These are phyloP conservation scores for Fusarium sp. DNA, from an alignment of 2,329 filamentous ascomycete species.

Conservation along the genomic window DNA sequence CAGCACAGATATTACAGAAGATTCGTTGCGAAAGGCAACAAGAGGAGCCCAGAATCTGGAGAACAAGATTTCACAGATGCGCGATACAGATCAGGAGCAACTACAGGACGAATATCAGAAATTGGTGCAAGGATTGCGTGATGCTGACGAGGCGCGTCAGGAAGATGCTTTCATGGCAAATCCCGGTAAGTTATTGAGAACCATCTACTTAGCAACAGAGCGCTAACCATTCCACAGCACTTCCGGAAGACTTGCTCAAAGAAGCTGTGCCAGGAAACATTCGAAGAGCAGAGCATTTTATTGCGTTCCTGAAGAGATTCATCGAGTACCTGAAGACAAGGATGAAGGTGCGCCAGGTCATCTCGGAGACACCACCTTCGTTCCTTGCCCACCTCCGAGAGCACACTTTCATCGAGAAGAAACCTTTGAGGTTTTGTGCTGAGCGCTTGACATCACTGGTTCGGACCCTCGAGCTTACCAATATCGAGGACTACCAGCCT, in stretches of 20 bases:
- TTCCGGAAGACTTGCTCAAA: constrained; percentile 93
- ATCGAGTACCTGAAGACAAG: constrained; percentile 98
- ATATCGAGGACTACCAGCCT: constrained; percentile 97
- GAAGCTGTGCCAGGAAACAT: constrained; percentile 98
- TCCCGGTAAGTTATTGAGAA: constrained; percentile 62
- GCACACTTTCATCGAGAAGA: constrained; percentile 97
- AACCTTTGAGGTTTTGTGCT: constrained; percentile 92
- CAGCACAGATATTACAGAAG: constrained; percentile 96
- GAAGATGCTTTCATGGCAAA: constrained; percentile 99
- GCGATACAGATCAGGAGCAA: constrained; percentile 93
- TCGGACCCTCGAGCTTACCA: constrained; percentile 92
- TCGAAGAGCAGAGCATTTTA: constrained; percentile 92
- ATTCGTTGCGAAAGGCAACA: constrained; percentile 90
- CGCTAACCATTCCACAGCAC: constrained; percentile 57
- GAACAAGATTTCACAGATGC: constrained; percentile 91
- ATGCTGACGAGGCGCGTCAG: constrained; percentile 87
- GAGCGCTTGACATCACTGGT: constrained; percentile 95
- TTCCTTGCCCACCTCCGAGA: constrained; percentile 94
- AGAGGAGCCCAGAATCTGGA: constrained; percentile 92
- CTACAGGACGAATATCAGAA: constrained; percentile 96
- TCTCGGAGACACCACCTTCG: constrained; percentile 94
- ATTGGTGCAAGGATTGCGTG: constrained; percentile 88
- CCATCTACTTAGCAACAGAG: neutral
- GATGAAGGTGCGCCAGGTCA: constrained; percentile 98
- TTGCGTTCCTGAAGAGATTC: constrained; percentile 93